These are phyloP conservation scores for Botryotinia convoluta DNA, from an alignment of 2,329 filamentous ascomycete species.

Conservation along the genomic window DNA sequence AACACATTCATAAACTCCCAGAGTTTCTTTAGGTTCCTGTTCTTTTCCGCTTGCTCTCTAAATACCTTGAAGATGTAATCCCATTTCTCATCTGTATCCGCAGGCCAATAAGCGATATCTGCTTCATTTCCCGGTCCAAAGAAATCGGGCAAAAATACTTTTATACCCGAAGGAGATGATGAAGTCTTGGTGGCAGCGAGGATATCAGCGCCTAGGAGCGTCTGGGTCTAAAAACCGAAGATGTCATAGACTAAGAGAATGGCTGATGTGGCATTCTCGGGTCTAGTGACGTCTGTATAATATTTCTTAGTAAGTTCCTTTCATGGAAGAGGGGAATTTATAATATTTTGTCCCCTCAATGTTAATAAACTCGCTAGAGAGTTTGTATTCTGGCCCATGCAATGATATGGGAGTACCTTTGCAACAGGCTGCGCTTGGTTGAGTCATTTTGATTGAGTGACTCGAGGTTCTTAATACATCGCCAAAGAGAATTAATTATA, in stretches of 20 bases:
- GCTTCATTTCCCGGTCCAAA: conserved; percentile 59
- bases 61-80: conserved; percentile 29
- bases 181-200: conserved; percentile 44
- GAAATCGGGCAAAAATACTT: conserved; percentile 87
- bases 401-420: neutral
- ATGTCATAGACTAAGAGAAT: conserved; percentile 63
- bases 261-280: conserved; percentile 50
- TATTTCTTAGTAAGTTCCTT: neutral
- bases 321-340: neutral
- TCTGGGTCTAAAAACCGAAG: conserved; percentile 67
- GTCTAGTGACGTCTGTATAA: conserved; percentile 45
- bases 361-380: neutral
- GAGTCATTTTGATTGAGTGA: conserved; percentile 12
- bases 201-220: conserved; percentile 66
- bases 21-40: conserved; percentile 22
- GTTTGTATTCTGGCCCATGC: conserved; percentile 3
- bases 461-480: neutral
- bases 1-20: conserved; percentile 21
- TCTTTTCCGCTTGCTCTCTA: conserved; percentile 21
- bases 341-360: conserved; percentile 2
- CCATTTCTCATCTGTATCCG: conserved; percentile 27
- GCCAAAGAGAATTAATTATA: neutral
- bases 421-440: conserved; percentile 16
- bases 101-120: conserved; percentile 24
- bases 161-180: conserved; percentile 54